These are phyloP conservation scores for Apiotrichum gamsii DNA, from an alignment of 1,284 basidiomycete species.

Conservation along the genomic window DNA sequence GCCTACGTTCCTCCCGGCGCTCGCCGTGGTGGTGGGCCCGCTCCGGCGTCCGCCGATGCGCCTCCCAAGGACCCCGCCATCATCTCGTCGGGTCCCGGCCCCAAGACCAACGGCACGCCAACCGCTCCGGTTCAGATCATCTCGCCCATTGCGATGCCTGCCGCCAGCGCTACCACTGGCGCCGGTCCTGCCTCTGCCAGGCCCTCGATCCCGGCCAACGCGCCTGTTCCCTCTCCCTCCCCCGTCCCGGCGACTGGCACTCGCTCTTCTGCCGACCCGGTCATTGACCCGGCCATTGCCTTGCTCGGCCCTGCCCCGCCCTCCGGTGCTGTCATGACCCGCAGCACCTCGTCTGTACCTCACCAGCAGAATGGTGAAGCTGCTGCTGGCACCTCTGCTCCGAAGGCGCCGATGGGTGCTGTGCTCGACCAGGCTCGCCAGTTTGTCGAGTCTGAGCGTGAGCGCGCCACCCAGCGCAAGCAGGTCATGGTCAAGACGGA, in stretches of 20 bases:
- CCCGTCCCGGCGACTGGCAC: not conserved
- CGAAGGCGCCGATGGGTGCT: slow-evolving; percentile 19
- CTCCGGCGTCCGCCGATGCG: slow-evolving; percentile 1
- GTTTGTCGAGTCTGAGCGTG: slow-evolving; percentile 82
- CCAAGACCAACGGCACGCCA: slow-evolving; percentile 19
- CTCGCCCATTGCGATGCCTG: slow-evolving; percentile 1
- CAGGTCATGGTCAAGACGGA: slow-evolving; percentile 84
- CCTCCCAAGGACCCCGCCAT: not conserved
- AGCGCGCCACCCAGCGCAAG: slow-evolving; percentile 80
- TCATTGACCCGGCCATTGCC: slow-evolving; percentile 18
- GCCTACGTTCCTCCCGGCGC: slow-evolving; percentile 92
- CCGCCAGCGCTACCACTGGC: too few species aligned
- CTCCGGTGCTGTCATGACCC: slow-evolving; percentile 8
- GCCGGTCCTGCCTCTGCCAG: not conserved
- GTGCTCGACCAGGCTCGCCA: slow-evolving; percentile 60
- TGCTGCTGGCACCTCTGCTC: slow-evolving; percentile 5
- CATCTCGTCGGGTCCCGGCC: slow-evolving; percentile 6
- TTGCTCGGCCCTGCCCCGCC: slow-evolving; percentile 12
- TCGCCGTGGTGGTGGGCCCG: slow-evolving; percentile 48
- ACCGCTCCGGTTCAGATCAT: not conserved
- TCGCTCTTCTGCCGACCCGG: slow-evolving; percentile 18
- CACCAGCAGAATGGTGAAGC: slow-evolving; percentile 14
- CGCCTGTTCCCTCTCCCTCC: slow-evolving; percentile 23
- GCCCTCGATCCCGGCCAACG: slow-evolving; percentile 5
- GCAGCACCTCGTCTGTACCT: slow-evolving; percentile 18